phyloP scores from a whole-genome alignment of 768 basidiomycete species.

The Rhodotorula graminis region DNA sequence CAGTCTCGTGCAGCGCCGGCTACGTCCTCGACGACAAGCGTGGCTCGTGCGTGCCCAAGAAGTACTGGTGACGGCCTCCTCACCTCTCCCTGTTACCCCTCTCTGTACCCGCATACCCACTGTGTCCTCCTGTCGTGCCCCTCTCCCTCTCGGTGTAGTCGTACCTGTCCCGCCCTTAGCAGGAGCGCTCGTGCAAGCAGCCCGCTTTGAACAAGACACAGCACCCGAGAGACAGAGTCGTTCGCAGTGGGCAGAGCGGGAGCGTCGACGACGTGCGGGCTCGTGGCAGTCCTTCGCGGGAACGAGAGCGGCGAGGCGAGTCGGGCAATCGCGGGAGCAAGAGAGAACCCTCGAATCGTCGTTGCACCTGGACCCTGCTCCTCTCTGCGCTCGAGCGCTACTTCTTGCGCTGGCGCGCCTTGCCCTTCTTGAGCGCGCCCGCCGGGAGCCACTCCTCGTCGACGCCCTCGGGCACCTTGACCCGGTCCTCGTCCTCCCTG shows the following conservation, averaged over 20 bases:
- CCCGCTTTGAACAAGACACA: no score
- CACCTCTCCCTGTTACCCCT: not conserved
- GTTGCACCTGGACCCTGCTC: not conserved
- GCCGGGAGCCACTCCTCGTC: constrained; percentile 22
- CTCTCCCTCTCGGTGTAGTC: no score
- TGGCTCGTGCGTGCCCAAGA: constrained; percentile 8
- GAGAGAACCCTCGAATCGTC: no score
- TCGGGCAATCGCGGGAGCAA: no score
- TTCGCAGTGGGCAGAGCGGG: no score
- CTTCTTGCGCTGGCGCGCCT: constrained; percentile 15
- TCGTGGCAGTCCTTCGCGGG: no score
- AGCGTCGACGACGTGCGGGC: no score
- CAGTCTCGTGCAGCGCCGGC: constrained; percentile 25
- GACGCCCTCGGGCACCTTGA: constrained; percentile 12
- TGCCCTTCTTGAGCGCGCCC: not conserved
- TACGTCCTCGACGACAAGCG: constrained; percentile 8
- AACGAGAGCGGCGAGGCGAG: no score
- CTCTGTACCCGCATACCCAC: not conserved
- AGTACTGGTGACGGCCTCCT: constrained; percentile 23
- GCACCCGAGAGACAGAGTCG: no score
- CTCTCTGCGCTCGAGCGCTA: not conserved
- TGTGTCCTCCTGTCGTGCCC: no score
- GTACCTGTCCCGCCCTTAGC: not conserved
- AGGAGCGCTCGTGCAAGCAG: no score
- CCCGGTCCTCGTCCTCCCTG: not conserved